Evolutionary conservation across 805 yeast genomes (phyloP), one percentile per base, ranked within the genome.

Genomic region (Saccharomycopsis sp.): DNA sequence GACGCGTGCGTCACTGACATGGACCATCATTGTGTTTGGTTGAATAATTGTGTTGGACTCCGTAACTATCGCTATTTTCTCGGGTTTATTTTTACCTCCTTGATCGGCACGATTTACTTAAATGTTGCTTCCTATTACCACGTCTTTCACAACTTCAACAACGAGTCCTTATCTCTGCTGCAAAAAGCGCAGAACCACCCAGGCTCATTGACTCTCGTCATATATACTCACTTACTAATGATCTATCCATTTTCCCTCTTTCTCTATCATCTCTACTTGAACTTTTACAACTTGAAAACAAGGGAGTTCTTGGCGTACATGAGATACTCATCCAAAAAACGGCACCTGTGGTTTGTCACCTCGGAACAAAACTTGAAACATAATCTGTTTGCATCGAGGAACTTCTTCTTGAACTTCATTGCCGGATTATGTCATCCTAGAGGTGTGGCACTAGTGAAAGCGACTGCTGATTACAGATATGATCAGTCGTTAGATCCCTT

Each of bases 1-100:
- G 81, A 81, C 61, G 74, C 75, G 5, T 89, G 96, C 65, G 73
- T 87, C 18, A 67, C 75, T 40, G 68, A 75, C 58, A 85, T 83
- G 66, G 95, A 87, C 66, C 89, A 84, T 65, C 89, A 84, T 68
- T 86, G 91, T 66, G 64, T 75, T 40, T 82, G 87, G 81, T 66
- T 89, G 53, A 84, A 86, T 65, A 87, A 83, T 63, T 89, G 96
- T 67, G 78, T 89, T 48, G 96, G 96, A 1, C 80, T 81, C 60
- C 70, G 88, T 57, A 89, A 87, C 65, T 87, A 87, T 68, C 70
- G 80, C 62, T 83, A 77, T 68, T 88, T 87, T 64, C 57, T 84
- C 46, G 64, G 65, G 1, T 87, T 83, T 62, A 65, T 87, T 44
- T 37, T 78, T 0, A 71, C 74, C 53, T 65, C 71, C 0, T 64